phyloP scores from a whole-genome alignment of 257 asterid species.

The Pogostemon cablin region DNA sequence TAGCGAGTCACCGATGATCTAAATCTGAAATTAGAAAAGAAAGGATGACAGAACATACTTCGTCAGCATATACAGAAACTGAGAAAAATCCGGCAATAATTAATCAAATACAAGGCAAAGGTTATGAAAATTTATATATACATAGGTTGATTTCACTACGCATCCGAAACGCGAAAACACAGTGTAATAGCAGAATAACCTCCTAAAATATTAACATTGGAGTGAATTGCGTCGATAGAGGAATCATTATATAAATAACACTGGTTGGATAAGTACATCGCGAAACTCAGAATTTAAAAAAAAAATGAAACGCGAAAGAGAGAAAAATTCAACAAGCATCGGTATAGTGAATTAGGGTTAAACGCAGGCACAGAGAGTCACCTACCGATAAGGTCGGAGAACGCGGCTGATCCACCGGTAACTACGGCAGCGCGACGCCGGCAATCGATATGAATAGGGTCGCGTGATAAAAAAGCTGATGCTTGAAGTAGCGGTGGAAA shows the following conservation, averaged over 20 bases:
- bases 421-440: conserved; percentile 24
- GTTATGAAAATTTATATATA: conserved; percentile 5
- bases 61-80: conserved; percentile 1
- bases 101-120: neutral
- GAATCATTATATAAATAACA: neutral
- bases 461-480: conserved; percentile 42
- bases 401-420: conserved; percentile 37
- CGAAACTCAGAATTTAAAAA: conserved; percentile 2
- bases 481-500: conserved; percentile 18
- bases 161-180: neutral
- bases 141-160: neutral
- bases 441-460: conserved; percentile 33
- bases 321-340: conserved; percentile 1
- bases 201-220: conserved; percentile 4
- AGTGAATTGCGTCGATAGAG: neutral
- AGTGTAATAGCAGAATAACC: neutral
- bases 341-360: conserved; percentile 29
- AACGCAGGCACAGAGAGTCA: neutral
- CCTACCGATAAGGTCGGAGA: conserved; percentile 26
- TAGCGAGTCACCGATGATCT: conserved; percentile 22
- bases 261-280: neutral
- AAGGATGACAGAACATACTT: conserved; percentile 1
- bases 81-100: neutral
- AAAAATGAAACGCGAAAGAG: conserved; percentile 21
- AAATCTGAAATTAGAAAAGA: conserved; percentile 46